These are phyloP conservation scores for Thraustochytrium striatum DNA, from an alignment of 352 stramenopile genomes.

Conservation along the genomic window DNA sequence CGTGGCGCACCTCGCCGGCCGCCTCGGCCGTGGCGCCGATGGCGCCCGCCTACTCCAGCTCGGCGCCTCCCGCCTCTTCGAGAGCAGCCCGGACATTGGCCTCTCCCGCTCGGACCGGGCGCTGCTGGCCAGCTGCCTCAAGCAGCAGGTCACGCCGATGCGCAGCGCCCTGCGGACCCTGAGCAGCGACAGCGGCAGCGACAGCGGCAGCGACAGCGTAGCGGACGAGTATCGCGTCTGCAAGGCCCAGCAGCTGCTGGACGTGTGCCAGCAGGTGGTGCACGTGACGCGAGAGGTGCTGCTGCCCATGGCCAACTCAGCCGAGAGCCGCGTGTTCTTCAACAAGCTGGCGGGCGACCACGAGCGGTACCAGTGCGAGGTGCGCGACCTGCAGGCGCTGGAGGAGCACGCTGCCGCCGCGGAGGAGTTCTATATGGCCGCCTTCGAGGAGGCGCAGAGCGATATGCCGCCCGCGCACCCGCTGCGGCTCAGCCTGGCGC, in stretches of 20 bases:
- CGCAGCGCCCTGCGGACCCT: no score
- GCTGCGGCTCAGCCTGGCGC: conserved; percentile 33
- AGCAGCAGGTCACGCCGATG: no score
- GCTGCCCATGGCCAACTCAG: neutral
- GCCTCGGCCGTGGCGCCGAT: no score
- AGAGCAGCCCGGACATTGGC: no score
- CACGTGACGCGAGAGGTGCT: conserved; percentile 11
- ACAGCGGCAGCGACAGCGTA: no score
- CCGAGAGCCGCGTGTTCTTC: conserved; percentile 44
- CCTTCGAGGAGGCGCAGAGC: conserved; percentile 45
- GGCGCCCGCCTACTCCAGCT: no score
- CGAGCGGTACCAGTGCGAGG: conserved; percentile 37
- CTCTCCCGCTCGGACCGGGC: no score
- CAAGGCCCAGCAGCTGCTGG: conserved; percentile 17
- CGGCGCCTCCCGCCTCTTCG: no score
- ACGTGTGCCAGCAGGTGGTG: conserved; percentile 21
- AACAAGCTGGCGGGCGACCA: conserved; percentile 39
- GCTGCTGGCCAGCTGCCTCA: no score
- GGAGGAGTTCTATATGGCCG: conserved; percentile 23
- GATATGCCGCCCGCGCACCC: conserved; percentile 34
- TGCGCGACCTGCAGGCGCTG: neutral
- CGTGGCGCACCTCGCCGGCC: no score
- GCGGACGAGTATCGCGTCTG: conserved; percentile 27
- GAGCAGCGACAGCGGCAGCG: no score
- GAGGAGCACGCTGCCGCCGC: neutral